Conservation (phyloP, 1,284 basidiomycete genomes). For the Irpex sp. region DNA sequence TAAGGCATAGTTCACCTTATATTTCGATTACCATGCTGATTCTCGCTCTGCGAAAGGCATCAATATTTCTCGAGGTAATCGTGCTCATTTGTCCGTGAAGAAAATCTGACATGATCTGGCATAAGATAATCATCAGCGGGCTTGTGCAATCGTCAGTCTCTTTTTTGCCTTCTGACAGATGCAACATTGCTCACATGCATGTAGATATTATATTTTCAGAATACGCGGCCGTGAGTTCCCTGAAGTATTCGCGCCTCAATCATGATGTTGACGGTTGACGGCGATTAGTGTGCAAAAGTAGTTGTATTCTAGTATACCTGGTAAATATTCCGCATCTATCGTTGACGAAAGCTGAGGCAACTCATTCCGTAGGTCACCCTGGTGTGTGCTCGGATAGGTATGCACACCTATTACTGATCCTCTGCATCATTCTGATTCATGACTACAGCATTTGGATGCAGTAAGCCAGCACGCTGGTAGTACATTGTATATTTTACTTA, state of each 20-base stretch:
- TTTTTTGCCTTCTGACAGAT: not conserved
- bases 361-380: not conserved
- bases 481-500: too few species aligned
- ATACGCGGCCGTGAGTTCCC: not conserved
- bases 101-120: not conserved
- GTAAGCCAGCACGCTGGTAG: not conserved
- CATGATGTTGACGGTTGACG: not conserved
- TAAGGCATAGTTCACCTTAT: not conserved
- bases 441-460: not conserved
- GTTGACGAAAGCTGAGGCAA: not conserved
- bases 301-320: not conserved
- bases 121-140: not conserved
- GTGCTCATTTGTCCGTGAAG: not conserved
- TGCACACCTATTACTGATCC: not conserved
- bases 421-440: not conserved
- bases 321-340: not conserved
- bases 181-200: not conserved
- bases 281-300: not conserved
- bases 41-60: not conserved
- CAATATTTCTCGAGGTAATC: not conserved
- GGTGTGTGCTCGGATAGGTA: not conserved
- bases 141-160: not conserved
- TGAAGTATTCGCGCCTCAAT: not conserved
- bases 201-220: not conserved
- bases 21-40: not conserved